These are phyloP conservation scores for Ogataea pilisensis DNA, from an alignment of 805 yeast species.

Conservation along the genomic window DNA sequence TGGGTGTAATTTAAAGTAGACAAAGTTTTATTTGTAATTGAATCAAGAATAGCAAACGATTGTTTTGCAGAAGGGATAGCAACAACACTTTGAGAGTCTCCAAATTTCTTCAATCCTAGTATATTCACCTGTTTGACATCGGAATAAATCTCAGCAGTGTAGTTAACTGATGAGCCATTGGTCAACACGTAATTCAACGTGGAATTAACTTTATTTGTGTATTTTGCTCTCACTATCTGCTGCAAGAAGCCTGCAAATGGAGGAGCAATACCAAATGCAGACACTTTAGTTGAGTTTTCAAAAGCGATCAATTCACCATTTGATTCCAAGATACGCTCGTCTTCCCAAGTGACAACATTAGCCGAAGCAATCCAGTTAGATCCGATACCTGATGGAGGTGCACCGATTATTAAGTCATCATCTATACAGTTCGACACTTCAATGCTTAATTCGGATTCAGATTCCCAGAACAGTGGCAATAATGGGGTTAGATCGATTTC, in stretches of 20 bases:
- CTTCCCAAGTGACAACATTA: conserved; percentile 52
- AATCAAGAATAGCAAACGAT: conserved; percentile 25
- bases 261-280: conserved; percentile 32
- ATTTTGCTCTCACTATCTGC: conserved; percentile 37
- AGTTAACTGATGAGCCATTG: conserved; percentile 34
- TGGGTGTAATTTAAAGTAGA: conserved; percentile 19
- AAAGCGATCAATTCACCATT: conserved; percentile 34
- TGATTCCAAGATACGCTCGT: conserved; percentile 34
- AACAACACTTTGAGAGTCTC: conserved; percentile 35
- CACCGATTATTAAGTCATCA: conserved; percentile 30
- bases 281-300: conserved; percentile 30
- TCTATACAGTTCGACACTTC: conserved; percentile 51
- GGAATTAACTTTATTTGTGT: conserved; percentile 33
- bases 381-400: conserved; percentile 34
- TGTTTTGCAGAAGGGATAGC: conserved; percentile 22
- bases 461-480: conserved; percentile 64
- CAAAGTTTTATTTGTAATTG: conserved; percentile 12
- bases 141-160: conserved; percentile 29
- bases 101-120: conserved; percentile 35
- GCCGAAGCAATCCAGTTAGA: conserved; percentile 62
- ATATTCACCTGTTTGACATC: conserved; percentile 35
- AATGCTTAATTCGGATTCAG: conserved; percentile 36
- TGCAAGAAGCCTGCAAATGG: conserved; percentile 34
- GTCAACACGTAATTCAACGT: conserved; percentile 33
- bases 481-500: conserved; percentile 68